Base-by-base conservation (phyloP, 2,329 filamentous ascomycete genomes). In the Plenodomus biglobosus region DNA sequence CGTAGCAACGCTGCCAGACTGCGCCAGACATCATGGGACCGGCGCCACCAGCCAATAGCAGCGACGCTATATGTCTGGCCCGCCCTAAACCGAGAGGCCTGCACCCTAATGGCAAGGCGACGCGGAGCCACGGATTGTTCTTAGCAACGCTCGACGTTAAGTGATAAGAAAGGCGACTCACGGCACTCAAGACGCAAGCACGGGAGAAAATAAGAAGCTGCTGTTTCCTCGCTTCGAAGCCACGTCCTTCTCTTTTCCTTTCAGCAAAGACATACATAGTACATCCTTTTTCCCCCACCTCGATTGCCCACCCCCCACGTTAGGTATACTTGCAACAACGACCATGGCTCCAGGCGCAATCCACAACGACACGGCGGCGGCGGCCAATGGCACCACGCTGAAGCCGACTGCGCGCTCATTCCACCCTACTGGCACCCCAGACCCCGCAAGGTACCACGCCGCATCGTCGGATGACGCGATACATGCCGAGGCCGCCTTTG, bases 391-490 rank as follows among this genome's bases (percentile, higher is more conserved):
- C 45, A 66, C 65, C 17, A 40, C 58, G 7, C 45, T 72, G 50
- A 72, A 71, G 60, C 57, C 69, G 17, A 72, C 69, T 18, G 69
- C 69, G n/a, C 68, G 64, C 50, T 54, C 68, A 1, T 72, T 72
- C 55, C 64, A 71, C 47, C 69, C 69, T 16, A 61, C 68, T 16
- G 69, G 66, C 58, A 69, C 67, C 18, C 66, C 68, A 32, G 64
- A 68, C 45, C 68, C 74, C 27, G 73, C 79, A 30, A 73, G 69
- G 51, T 84, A 84, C 77, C 94, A 96, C 76, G 82, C 90, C 46
- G 72, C 88, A 17, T 91, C 92, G 20, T 92, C 91, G 37, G 77
- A 85, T 48, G 79, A 82, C 62, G 92, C 94, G 63, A 95, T 96
- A 71, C 77, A 85, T 44, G 78, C 85, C 44, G 94, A 99, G 77